Evolutionary conservation across 163 green algal genomes (phyloP), one percentile per base, ranked within the genome.

Genomic region (Chloromonas sp.): DNA sequence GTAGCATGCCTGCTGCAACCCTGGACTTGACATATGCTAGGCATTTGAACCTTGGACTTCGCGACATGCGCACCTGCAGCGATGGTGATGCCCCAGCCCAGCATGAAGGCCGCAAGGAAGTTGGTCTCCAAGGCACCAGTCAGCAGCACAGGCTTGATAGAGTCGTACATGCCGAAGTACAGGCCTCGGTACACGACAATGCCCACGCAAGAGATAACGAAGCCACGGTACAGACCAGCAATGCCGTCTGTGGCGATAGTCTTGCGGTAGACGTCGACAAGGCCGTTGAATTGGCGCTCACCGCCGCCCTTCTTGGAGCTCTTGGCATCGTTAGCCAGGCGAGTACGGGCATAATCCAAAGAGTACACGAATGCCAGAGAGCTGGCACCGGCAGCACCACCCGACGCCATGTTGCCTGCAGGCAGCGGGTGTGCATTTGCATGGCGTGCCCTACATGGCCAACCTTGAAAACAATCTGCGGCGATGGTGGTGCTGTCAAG

Each of bases 161-260:
- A 98, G 91, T 99, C 97, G 92, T 98, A 99, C 90, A 99, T 94
- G 84, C 97, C 97, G 88, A 99, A 99, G 95, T 99, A 99, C 58
- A 97, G 93, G 83, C 96, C 97, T 82, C 97, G 96, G 97, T 99
- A 99, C 87, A 99, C 97, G 62, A 99, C 96, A 89, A 99, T 99
- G 88, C 97, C 97, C 86, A 94, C 91, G 86, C 91, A 94, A 14
- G 84, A 90, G 84, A 94, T 94, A 79, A 93, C 95, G 84, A 99
- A 99, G 88, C 97, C 97, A 85, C 97, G 94, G 95, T 99, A 99
- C 70, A 99, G 93, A 60, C 94, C 94, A 3, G 92, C 91, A 80
- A 96, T 80, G 84, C 97, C 97, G 83, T 95, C 94, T 15, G 89
- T 88, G 1, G 88, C 88, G 11, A 92, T 85, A 1, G 92, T 95